phyloP scores from a whole-genome alignment of 2,329 filamentous ascomycete species.

The Paecilomyces fulvus region DNA sequence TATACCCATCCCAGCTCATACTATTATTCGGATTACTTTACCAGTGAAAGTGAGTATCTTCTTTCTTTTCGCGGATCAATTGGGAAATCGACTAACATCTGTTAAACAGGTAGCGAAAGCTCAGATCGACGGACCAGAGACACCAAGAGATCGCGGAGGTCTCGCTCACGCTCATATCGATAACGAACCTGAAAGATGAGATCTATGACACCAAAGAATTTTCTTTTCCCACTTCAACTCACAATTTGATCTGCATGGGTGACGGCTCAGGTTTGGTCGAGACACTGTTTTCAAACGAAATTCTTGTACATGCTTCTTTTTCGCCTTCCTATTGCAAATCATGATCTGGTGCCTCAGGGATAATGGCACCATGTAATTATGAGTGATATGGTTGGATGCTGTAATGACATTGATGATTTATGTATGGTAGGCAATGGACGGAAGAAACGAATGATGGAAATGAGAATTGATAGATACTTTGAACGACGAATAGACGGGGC shows the following conservation, averaged over 20 bases:
- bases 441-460: background rate
- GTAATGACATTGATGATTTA: background rate
- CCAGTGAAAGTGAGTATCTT: slow-evolving; percentile 31
- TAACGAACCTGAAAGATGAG: background rate
- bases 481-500: background rate
- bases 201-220: background rate
- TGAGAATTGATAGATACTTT: background rate
- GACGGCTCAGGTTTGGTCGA: background rate
- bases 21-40: slow-evolving; percentile 34
- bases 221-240: background rate
- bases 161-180: slow-evolving; percentile 2
- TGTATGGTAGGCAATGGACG: background rate
- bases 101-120: slow-evolving; percentile 33
- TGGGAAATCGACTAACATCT: background rate
- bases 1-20: slow-evolving; percentile 32
- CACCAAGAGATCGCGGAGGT: slow-evolving; percentile 6
- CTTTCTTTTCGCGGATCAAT: background rate
- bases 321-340: background rate
- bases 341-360: background rate
- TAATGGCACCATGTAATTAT: background rate
- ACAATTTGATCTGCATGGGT: background rate
- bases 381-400: background rate
- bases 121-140: slow-evolving; percentile 33
- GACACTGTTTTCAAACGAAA: slow-evolving; percentile 1
- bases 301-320: background rate